Conservation (phyloP, 805 yeast genomes). For the Sungouiozyma intestinalis region DNA sequence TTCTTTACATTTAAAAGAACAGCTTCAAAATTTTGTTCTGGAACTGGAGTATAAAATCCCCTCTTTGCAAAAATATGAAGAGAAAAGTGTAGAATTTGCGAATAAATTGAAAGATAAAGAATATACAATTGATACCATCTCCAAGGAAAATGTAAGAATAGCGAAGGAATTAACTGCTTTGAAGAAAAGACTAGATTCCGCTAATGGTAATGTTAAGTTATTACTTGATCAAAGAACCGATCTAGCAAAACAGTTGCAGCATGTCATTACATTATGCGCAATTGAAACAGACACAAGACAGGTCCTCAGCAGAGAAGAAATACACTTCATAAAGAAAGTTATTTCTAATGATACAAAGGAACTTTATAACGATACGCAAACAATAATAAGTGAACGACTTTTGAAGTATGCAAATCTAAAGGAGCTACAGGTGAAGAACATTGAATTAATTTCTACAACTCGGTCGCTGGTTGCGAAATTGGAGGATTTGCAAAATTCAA, state of each 20-base stretch:
- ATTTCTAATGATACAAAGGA: conserved; percentile 23
- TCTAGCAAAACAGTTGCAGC: conserved; percentile 74
- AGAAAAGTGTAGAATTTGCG: conserved; percentile 47
- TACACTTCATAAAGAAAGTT: conserved; percentile 49
- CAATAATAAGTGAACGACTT: conserved; percentile 59
- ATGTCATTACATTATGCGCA: conserved; percentile 42
- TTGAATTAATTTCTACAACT: conserved; percentile 56
- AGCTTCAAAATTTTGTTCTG: conserved; percentile 57
- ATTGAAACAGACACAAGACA: conserved; percentile 40
- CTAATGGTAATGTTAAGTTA: conserved; percentile 30
- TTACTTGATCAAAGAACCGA: conserved; percentile 55
- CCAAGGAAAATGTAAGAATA: conserved; percentile 38
- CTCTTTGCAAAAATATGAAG: conserved; percentile 53
- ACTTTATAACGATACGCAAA: conserved; percentile 56
- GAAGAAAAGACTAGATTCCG: conserved; percentile 17
- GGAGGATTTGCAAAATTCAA: conserved; percentile 41
- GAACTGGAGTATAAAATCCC: conserved; percentile 79
- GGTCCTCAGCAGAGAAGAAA: conserved; percentile 58
- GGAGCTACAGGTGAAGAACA: conserved; percentile 66
- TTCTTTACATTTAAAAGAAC: conserved; percentile 58
- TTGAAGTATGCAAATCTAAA: conserved; percentile 56
- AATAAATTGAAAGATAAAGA: conserved; percentile 45
- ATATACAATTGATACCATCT: conserved; percentile 42
- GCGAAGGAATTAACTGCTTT: conserved; percentile 16
- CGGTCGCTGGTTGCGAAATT: conserved; percentile 63